Percentiles rank a stretch among this genome's conserved stretches.
Conservation (phyloP, 2,329 filamentous ascomycete species). For the Oidium heveae region DNA sequence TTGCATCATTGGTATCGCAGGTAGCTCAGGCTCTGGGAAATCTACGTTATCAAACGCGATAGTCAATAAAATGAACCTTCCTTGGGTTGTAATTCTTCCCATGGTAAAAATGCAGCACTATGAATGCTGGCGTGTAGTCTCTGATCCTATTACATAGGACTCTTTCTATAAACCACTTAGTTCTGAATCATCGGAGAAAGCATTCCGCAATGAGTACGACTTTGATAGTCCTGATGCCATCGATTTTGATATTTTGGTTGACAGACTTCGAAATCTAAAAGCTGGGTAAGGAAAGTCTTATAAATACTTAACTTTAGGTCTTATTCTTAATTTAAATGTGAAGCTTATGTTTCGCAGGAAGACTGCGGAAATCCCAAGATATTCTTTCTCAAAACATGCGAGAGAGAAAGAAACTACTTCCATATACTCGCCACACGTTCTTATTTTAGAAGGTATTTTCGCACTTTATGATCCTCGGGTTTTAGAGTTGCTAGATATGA, state of each 20-base stretch:
- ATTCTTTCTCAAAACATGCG: conserved; percentile 83
- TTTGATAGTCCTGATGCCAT: conserved; percentile 88
- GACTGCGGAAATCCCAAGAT: conserved; percentile 74
- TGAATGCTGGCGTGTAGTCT: neutral
- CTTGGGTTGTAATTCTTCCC: conserved; percentile 93
- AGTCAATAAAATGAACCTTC: conserved; percentile 66
- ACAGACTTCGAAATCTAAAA: conserved; percentile 63
- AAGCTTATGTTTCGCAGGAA: conserved; percentile 25
- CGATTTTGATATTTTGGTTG: conserved; percentile 73
- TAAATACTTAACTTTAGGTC: neutral
- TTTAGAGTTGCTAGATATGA: conserved; percentile 71
- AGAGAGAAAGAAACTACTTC: conserved; percentile 55
- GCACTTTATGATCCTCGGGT: conserved; percentile 75
- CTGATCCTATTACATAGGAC: conserved; percentile 30
- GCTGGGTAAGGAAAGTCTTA: conserved; percentile 37
- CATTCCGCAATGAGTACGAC: conserved; percentile 80
- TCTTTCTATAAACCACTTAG: conserved; percentile 89
- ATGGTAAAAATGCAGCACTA: conserved; percentile 34
- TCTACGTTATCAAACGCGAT: conserved; percentile 85
- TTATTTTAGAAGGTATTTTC: conserved; percentile 90
- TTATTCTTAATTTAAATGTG: neutral
- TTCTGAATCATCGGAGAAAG: conserved; percentile 50
- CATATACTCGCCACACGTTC: conserved; percentile 87
- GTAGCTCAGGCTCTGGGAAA: conserved; percentile 84
- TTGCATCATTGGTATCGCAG: conserved; percentile 88